Evolutionary conservation across 345 rosid genomes (phyloP).

Genomic region (Chamaenerion angustifolium): DNA sequence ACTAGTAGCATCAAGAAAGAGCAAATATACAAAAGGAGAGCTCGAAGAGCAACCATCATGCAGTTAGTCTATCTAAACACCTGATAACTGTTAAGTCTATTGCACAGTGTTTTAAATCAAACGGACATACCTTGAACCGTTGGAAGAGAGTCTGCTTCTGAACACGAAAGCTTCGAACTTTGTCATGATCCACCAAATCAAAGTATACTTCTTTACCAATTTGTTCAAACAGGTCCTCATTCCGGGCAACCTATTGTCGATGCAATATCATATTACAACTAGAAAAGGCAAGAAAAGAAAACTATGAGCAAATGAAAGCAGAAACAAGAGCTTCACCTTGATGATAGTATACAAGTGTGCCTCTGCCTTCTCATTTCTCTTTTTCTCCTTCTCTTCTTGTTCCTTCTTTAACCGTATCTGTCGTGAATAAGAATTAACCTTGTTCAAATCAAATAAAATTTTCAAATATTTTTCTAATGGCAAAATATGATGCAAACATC

Average conservation of each 20-base stretch:
- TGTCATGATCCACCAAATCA: conserved; percentile 43
- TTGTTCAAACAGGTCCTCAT: conserved; percentile 31
- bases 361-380: conserved; percentile 42
- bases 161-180: conserved; percentile 25
- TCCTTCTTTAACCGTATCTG: conserved; percentile 44
- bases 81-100: neutral
- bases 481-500: neutral
- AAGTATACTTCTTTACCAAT: conserved; percentile 37
- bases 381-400: conserved; percentile 50
- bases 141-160: conserved; percentile 21
- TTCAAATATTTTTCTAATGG: neutral
- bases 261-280: neutral
- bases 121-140: conserved; percentile 22
- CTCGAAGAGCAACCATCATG: too few relatives aligned
- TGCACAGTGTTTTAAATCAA: neutral
- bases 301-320: conserved; percentile 2
- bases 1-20: too few relatives aligned
- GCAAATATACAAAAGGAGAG: too few relatives aligned
- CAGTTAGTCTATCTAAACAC: neutral
- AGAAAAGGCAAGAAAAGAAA: neutral
- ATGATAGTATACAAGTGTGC: conserved; percentile 50
- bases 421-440: neutral
- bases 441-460: neutral
- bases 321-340: conserved; percentile 18
- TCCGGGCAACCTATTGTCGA: conserved; percentile 27